Evolutionary conservation across 2,329 filamentous ascomycete genomes (phyloP), one percentile per base, ranked within the genome.

Genomic region (Aspergillus amoenus): DNA sequence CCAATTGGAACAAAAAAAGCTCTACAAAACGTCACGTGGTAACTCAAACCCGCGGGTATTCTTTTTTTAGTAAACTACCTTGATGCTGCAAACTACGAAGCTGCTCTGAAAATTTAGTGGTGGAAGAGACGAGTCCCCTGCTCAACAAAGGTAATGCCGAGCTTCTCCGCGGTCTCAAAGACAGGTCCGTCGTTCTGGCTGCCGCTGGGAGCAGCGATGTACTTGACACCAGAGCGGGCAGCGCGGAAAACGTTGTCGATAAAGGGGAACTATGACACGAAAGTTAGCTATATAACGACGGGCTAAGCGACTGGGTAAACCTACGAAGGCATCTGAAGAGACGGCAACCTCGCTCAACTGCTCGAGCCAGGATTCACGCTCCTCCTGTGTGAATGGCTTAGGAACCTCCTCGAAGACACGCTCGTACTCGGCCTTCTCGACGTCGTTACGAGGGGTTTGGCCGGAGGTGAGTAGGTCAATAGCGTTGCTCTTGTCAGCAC

Each of bases 181-280:
- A 79, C 77, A 21, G 77, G 70, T 9, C 68, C 68, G 57, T 79
- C 77, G 58, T 79, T 79, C 67, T 79, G 77, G 66, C 76, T 96
- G 57, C 94, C 94, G 50, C 86, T 89, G 9, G 94, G 94, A 40
- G 93, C 93, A 54, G 94, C 93, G 69, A 97, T 91, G 80, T 96
- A 99, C 81, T 96, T 97, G 71, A 86, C 92, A 49, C 94, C 94
- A 21, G 91, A 96, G 68, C 91, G 85, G 61, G 86, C 87, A 51
- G 92, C 90, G 65, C 94, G 87, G 85, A 95, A 97, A 64, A 99
- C 89, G 70, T 99, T 99, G 82, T 99, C 94, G 70, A 91, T 91
- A 79, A 99, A 99, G 65, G 94, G 94, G 86, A 99, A 99, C 90
- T 70, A 34, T 17, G 17, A 4, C n/a, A 32, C 6, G 17, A n/a